Evolutionary conservation across 495 filamentous ascomycete species (phyloP), one percentile per base, ranked within the genome.

Genomic region (Trichoderma asperelloides): DNA sequence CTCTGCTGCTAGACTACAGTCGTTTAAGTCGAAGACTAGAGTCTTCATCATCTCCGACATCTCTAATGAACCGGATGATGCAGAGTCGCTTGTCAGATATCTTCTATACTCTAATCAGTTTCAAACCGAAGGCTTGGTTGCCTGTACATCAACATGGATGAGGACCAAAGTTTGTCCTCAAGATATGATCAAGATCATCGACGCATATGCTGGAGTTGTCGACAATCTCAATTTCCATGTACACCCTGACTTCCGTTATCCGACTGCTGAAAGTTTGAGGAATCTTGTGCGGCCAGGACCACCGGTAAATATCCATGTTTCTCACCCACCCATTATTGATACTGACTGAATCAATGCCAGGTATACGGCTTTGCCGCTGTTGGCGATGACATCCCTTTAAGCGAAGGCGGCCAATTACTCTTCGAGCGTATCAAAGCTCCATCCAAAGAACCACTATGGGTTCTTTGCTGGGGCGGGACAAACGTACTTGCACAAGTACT

Each of bases 401-500:
- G 78, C 63, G 74, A 76, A 37, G 78, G 79, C 30, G 78, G 68
- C n/a, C 69, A 78, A 64, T 71, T 79, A 3, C 77, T 83, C n/a
- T 69, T 78, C 30, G 65, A 77, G 27, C 67, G 76, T 57, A 63
- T 81, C 62, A 55, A 75, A 43, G 62, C 65, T 39, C 49, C 70
- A 15, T 70, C 70, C 37, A 68, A 73, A 3, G 68, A 75, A 45
- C 77, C 77, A 18, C 72, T 83, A 3, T 83, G 78, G 77, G 70
- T 83, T 25, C 77, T 80, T 6, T 70, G 73, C 67, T 83, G 82
- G 82, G 81, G 79, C 16, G 81, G 82, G 41, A 77, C 78, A 21
- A 83, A 83, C 65, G 74, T 77, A 9, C 76, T 84, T 16, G 81
- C 81, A 4, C 73, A 77, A 64, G 79, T 74, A 0, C 72, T 84